A percentile compares a stretch with the other conserved stretches of the same genome.
These are phyloP conservation scores for Mucor indicus DNA, from an alignment of 371 early-diverging fungal genomes.

Conservation along the genomic window DNA sequence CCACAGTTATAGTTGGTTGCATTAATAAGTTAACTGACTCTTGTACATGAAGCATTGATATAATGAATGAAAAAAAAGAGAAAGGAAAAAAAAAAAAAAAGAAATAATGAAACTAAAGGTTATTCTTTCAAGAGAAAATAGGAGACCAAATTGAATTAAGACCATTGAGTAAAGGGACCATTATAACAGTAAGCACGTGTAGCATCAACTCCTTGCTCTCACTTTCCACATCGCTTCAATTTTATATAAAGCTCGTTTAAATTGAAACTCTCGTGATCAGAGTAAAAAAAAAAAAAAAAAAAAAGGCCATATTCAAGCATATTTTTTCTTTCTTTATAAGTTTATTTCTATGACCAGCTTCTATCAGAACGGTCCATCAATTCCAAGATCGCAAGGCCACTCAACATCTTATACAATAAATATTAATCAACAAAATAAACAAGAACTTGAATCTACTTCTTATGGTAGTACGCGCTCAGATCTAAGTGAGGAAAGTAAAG, in stretches of 20 bases:
- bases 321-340: too few species aligned
- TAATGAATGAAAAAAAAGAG: conserved; percentile 1
- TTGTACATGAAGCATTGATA: conserved; percentile 27
- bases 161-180: conserved; percentile 7
- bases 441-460: conserved; percentile 23
- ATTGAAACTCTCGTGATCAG: too few species aligned
- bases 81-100: conserved; percentile 1
- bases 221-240: too few species aligned
- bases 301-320: too few species aligned
- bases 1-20: conserved; percentile 16
- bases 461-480: conserved; percentile 30
- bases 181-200: too few species aligned
- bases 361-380: background rate
- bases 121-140: background rate
- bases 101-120: background rate
- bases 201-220: too few species aligned
- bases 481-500: conserved; percentile 31
- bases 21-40: conserved; percentile 22
- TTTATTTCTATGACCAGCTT: too few species aligned
- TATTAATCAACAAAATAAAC: too few species aligned
- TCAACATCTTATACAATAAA: too few species aligned
- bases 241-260: too few species aligned
- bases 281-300: too few species aligned
- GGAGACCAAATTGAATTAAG: too few species aligned
- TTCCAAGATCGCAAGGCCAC: conserved; percentile 4